Conservation (phyloP, 2,329 filamentous ascomycete genomes). For the Pleoardoris graminearum region DNA sequence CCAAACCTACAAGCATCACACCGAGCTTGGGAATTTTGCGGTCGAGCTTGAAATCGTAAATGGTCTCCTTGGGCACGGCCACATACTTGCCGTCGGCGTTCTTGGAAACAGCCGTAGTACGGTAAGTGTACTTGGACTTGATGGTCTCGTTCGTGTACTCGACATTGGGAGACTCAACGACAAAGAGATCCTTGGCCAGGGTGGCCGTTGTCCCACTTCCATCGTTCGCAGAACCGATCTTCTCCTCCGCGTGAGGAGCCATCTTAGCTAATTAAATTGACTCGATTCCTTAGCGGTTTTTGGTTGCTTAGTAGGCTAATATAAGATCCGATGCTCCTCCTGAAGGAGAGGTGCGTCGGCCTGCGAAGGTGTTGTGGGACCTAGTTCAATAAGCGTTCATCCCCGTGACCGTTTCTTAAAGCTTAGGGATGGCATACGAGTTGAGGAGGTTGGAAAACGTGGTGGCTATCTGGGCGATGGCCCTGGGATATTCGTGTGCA, state of each 20-base stretch:
- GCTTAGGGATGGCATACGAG: slow-evolving; percentile 67
- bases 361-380: slow-evolving; percentile 93
- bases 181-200: slow-evolving; percentile 69
- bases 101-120: slow-evolving; percentile 81
- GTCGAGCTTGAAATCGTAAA: slow-evolving; percentile 97
- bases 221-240: slow-evolving; percentile 60
- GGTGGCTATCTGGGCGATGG: slow-evolving; percentile 68
- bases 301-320: slow-evolving; percentile 49
- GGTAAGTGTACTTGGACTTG: slow-evolving; percentile 93
- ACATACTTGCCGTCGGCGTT: slow-evolving; percentile 75
- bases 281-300: slow-evolving; percentile 37
- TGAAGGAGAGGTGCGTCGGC: slow-evolving; percentile 87
- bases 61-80: slow-evolving; percentile 82
- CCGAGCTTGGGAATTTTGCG: slow-evolving; percentile 91
- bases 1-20: slow-evolving; percentile 96
- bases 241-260: slow-evolving; percentile 88
- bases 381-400: slow-evolving; percentile 51
- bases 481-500: slow-evolving; percentile 33
- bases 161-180: slow-evolving; percentile 90
- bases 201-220: slow-evolving; percentile 48
- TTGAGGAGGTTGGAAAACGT: slow-evolving; percentile 99
- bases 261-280: slow-evolving; percentile 58
- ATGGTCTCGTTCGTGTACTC: slow-evolving; percentile 86
- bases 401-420: not conserved
- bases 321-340: slow-evolving; percentile 70